phyloP scores from a whole-genome alignment of 441 rosid species.

The Euphorbia celastroides region DNA sequence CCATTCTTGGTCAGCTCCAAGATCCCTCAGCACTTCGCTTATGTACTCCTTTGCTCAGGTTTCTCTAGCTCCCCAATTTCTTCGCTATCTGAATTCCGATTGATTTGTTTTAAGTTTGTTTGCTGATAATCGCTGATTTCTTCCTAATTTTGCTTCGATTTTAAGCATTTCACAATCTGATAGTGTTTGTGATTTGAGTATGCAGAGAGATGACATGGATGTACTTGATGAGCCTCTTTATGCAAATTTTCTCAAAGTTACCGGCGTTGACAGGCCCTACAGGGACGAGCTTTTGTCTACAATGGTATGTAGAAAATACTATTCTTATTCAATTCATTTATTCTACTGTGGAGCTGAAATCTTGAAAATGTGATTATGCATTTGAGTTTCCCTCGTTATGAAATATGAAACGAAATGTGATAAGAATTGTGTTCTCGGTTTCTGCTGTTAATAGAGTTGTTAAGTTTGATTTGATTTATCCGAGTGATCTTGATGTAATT shows the following conservation, averaged over 20 bases:
- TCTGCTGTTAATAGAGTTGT: background rate
- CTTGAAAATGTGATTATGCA: too few relatives aligned
- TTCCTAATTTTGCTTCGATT: background rate
- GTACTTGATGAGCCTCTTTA: conserved; percentile 82
- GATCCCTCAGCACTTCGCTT: conserved; percentile 84
- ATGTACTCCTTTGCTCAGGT: conserved; percentile 91
- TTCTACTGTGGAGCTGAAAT: too few relatives aligned
- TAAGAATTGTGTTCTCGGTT: background rate
- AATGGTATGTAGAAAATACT: conserved; percentile 35
- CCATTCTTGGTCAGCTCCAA: conserved; percentile 85
- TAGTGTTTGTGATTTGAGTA: background rate
- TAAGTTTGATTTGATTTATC: background rate
- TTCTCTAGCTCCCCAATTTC: background rate
- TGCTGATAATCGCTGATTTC: background rate
- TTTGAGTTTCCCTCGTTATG: background rate
- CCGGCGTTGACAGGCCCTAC: conserved; percentile 65
- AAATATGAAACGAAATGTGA: background rate
- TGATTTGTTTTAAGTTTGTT: background rate
- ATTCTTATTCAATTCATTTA: too few relatives aligned
- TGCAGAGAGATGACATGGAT: conserved; percentile 76
- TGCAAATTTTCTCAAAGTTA: conserved; percentile 46
- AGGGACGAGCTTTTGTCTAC: conserved; percentile 51
- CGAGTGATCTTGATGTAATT: background rate
- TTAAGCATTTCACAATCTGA: background rate
- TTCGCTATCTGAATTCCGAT: too few relatives aligned